Evolutionary conservation across 1,284 basidiomycete genomes (phyloP).

Genomic region (Cryptococcus sp.): DNA sequence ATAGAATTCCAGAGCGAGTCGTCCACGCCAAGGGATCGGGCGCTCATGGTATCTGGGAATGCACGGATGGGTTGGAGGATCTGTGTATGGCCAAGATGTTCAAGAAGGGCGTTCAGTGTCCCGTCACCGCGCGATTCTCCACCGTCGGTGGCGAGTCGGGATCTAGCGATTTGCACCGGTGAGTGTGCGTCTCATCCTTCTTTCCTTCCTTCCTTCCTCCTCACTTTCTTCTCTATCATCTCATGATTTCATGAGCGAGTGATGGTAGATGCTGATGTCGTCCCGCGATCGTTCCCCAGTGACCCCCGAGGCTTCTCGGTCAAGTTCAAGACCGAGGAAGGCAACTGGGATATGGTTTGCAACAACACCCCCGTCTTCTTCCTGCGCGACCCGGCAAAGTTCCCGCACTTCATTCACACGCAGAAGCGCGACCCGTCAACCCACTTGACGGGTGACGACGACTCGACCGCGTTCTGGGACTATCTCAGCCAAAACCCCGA

Average conservation of each 20-base stretch:
- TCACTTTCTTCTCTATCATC: too few species aligned
- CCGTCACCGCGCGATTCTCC: constrained; percentile 53
- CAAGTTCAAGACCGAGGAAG: constrained; percentile 86
- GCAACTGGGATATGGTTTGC: constrained; percentile 85
- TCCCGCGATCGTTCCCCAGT: constrained; percentile 15
- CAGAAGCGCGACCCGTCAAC: constrained; percentile 70
- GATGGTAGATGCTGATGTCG: not conserved
- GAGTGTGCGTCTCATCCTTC: not conserved
- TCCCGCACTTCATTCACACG: constrained; percentile 86
- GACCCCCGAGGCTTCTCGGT: constrained; percentile 91
- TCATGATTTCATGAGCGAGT: not conserved
- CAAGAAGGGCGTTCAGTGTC: constrained; percentile 69
- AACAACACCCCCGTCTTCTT: constrained; percentile 93
- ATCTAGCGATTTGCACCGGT: constrained; percentile 81
- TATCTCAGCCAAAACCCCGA: constrained; percentile 91
- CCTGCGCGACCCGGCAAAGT: constrained; percentile 61
- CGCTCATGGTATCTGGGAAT: constrained; percentile 88
- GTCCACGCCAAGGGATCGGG: constrained; percentile 63
- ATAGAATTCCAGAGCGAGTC: constrained; percentile 83
- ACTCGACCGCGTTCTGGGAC: constrained; percentile 64
- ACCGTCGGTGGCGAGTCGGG: constrained; percentile 72
- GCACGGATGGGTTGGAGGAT: constrained; percentile 78
- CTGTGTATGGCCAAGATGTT: constrained; percentile 74
- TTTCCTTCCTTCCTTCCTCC: not conserved
- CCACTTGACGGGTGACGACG: constrained; percentile 53